Evolutionary conservation across 2,329 filamentous ascomycete species (phyloP).

Genomic region (Diaporthe sp.): DNA sequence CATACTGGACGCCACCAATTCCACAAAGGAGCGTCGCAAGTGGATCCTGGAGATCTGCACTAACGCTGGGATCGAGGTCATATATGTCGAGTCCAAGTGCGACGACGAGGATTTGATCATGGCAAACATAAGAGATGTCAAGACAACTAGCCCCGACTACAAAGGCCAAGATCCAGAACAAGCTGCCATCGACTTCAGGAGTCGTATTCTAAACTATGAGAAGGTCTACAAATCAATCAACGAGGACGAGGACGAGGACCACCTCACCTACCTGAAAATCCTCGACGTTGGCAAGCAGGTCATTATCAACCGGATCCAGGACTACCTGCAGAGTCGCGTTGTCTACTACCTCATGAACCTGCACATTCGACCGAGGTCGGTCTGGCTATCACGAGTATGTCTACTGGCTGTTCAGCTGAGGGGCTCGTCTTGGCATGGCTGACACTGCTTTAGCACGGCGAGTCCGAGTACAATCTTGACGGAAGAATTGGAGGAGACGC

Average conservation of each 20-base stretch:
- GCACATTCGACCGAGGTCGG: conserved; percentile 95
- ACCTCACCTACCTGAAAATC: conserved; percentile 96
- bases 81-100: conserved; percentile 98
- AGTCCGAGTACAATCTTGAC: conserved; percentile 91
- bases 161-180: conserved; percentile 92
- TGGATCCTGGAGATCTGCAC: conserved; percentile 91
- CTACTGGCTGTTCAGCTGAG: conserved; percentile 20
- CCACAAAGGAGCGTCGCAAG: conserved; percentile 87
- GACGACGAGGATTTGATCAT: conserved; percentile 97
- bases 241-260: conserved; percentile 81
- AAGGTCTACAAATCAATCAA: conserved; percentile 96
- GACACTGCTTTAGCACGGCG: conserved; percentile 78
- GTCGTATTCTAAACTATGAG: conserved; percentile 97
- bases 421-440: conserved; percentile 41
- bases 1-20: conserved; percentile 97
- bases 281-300: conserved; percentile 97
- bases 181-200: conserved; percentile 91
- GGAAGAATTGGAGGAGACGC: conserved; percentile 96
- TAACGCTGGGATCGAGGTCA: conserved; percentile 84
- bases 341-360: conserved; percentile 99
- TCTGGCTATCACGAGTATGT: conserved; percentile 93
- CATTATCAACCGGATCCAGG: conserved; percentile 97
- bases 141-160: conserved; percentile 97
- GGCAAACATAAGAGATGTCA: conserved; percentile 98
- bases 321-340: conserved; percentile 95